A percentile compares a stretch with the other conserved stretches of the same genome.
These are phyloP conservation scores for Calonectria pteridis DNA, from an alignment of 2,329 filamentous ascomycete species.

Conservation along the genomic window DNA sequence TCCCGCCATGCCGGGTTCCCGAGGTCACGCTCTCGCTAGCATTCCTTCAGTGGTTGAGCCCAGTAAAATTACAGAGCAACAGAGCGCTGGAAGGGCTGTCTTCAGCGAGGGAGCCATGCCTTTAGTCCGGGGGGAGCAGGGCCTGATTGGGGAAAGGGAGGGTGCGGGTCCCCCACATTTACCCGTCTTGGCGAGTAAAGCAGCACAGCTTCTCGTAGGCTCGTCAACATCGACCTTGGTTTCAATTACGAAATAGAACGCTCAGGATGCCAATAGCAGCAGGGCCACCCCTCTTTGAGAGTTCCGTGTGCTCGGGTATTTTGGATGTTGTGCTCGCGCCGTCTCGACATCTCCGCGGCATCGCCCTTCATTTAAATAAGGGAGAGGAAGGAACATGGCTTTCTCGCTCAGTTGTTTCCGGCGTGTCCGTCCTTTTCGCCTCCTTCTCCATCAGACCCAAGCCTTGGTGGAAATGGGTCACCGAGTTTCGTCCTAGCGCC, in stretches of 20 bases:
- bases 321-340: neutral
- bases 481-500: conserved; percentile 9
- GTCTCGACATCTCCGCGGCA: conserved; percentile 24
- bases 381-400: neutral
- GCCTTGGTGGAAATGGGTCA: neutral
- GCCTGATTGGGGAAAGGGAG: neutral
- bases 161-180: conserved; percentile 29
- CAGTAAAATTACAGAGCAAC: neutral
- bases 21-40: neutral
- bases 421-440: neutral
- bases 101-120: neutral
- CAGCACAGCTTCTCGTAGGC: conserved; percentile 15
- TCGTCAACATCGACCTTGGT: conserved; percentile 24
- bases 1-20: conserved; percentile 25
- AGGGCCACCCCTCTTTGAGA: neutral
- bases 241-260: conserved; percentile 45
- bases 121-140: neutral
- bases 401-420: neutral
- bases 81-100: neutral
- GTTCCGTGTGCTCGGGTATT: neutral
- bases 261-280: conserved; percentile 38
- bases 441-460: neutral
- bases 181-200: conserved; percentile 23
- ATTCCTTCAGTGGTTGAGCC: neutral
- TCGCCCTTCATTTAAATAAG: conserved; percentile 5